Evolutionary conservation across 805 yeast genomes (phyloP).

Genomic region (Candida boidinii): DNA sequence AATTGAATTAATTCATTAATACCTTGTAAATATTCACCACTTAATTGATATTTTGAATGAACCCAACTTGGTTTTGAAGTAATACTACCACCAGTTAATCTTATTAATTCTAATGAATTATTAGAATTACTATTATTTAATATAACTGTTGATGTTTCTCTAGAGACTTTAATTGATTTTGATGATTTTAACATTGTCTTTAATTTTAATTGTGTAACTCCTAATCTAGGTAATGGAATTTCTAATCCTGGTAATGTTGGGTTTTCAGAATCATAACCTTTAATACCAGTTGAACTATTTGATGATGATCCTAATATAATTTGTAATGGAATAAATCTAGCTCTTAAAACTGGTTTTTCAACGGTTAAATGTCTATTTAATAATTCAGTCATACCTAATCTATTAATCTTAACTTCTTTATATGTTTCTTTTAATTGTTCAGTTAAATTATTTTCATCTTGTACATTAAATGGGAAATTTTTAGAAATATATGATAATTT

Average conservation of each 20-base stretch:
- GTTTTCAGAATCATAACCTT: constrained; percentile 58
- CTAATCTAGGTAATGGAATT: constrained; percentile 66
- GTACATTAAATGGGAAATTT: constrained; percentile 47
- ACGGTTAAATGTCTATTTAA: constrained; percentile 72
- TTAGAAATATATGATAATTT: constrained; percentile 67
- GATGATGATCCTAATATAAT: constrained; percentile 54
- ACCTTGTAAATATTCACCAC: constrained; percentile 35
- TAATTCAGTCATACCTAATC: constrained; percentile 75
- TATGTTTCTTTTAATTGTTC: constrained; percentile 37
- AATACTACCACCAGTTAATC: constrained; percentile 74
- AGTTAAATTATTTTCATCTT: constrained; percentile 20
- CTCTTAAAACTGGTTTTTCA: constrained; percentile 62
- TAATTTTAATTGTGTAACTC: constrained; percentile 60
- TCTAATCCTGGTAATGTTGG: constrained; percentile 66
- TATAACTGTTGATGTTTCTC: constrained; percentile 73
- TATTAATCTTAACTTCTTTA: constrained; percentile 49
- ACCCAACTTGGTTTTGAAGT: constrained; percentile 77
- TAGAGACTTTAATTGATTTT: constrained; percentile 51
- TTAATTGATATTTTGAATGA: constrained; percentile 66
- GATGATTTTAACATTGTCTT: constrained; percentile 53
- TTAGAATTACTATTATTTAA: constrained; percentile 31
- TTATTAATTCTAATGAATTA: constrained; percentile 48
- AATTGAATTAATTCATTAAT: constrained; percentile 49
- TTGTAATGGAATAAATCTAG: constrained; percentile 65
- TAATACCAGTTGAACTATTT: constrained; percentile 58